Conservation (phyloP, 106 monocot genomes). For the Allium cepa region DNA sequence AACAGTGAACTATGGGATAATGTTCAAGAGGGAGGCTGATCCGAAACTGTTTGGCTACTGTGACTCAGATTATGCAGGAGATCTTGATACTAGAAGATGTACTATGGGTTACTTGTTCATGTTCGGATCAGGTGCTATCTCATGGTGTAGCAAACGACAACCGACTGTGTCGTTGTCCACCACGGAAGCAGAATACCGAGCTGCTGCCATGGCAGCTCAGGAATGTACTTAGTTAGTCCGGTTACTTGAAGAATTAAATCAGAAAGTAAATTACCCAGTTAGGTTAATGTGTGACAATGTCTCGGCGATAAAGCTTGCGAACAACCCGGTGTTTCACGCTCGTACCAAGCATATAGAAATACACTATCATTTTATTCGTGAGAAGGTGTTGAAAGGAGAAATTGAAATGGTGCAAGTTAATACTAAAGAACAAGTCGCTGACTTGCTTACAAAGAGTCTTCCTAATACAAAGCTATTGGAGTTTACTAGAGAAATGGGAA, state of each 20-base stretch:
- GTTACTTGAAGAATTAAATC: background rate
- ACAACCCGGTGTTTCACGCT: slow-evolving; percentile 2
- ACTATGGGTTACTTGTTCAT: background rate
- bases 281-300: slow-evolving; percentile 4
- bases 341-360: slow-evolving; percentile 7
- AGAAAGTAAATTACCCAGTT: background rate
- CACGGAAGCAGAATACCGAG: background rate
- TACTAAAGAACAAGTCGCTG: slow-evolving; percentile 5
- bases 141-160: background rate
- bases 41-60: no score
- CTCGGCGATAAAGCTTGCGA: background rate
- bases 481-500: no score
- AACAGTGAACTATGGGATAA: no score
- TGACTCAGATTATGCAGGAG: no score
- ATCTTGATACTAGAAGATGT: background rate
- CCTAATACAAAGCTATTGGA: no score
- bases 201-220: no score
- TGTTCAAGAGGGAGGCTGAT: no score
- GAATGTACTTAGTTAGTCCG: no score
- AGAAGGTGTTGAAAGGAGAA: background rate
- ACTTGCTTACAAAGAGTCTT: slow-evolving; percentile 1
- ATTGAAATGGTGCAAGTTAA: background rate
- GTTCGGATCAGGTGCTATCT: background rate
- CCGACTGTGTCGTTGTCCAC: background rate
- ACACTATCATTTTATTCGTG: slow-evolving; percentile 4